Conservation (phyloP, 345 rosid genomes). For the Arabidopsis thaliana region TAIR10.1 NC_003076.8:24546001-24546500, state of each 20-base stretch:
- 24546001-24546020: slow-evolving; percentile 44
- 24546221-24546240: slow-evolving; percentile 43
- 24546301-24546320: background rate
- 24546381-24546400: background rate
- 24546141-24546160: slow-evolving; percentile 14
- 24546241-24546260: slow-evolving; percentile 33
- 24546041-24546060: slow-evolving; percentile 31
- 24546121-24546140: slow-evolving; percentile 30
- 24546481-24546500: background rate
- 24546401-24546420: background rate
- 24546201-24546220: slow-evolving; percentile 31
- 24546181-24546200: slow-evolving; percentile 12
- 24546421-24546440: background rate
- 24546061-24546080: slow-evolving; percentile 20
- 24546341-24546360: background rate
- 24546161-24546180: slow-evolving; percentile 19
- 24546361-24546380: too few species aligned
- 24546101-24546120: slow-evolving; percentile 33
- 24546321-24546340: background rate
- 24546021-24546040: slow-evolving; percentile 38
- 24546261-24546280: background rate
- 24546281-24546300: background rate
- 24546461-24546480: slow-evolving; percentile 5
- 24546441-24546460: background rate
- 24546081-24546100: slow-evolving; percentile 4